Conservation (phyloP, 768 basidiomycete species). For the Amanita phalloides region DNA sequence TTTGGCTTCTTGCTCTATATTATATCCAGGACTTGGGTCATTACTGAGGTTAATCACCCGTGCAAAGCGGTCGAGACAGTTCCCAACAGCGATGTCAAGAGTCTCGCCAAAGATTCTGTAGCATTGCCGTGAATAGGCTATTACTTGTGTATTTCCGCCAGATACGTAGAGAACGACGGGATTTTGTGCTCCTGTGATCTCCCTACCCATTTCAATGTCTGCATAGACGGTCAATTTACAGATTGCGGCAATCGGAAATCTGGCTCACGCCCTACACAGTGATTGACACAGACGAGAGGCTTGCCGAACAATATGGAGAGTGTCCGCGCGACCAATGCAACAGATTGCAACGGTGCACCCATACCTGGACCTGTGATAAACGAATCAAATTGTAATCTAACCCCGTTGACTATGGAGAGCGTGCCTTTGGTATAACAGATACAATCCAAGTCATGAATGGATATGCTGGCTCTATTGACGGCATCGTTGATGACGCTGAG, state of each 20-base stretch:
- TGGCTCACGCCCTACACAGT: slow-evolving; percentile 90
- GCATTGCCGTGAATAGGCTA: slow-evolving; percentile 94
- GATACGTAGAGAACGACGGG: slow-evolving; percentile 98
- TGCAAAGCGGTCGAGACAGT: slow-evolving; percentile 96
- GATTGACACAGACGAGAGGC: slow-evolving; percentile 96
- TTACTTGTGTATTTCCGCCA: slow-evolving; percentile 98
- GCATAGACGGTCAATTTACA: neutral
- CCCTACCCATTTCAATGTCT: slow-evolving; percentile 99
- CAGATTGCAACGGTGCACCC: slow-evolving; percentile 94
- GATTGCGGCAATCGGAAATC: neutral
- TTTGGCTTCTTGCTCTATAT: slow-evolving; percentile 94
- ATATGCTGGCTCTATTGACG: slow-evolving; percentile 52
- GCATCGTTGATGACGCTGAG: slow-evolving; percentile 73
- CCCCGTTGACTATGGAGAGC: neutral
- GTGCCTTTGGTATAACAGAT: slow-evolving; percentile 93
- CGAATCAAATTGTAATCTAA: neutral
- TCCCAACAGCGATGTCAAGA: slow-evolving; percentile 98
- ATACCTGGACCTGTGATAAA: slow-evolving; percentile 81
- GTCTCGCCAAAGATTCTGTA: slow-evolving; percentile 99
- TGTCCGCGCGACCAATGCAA: slow-evolving; percentile 88
- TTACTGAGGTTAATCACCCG: slow-evolving; percentile 90
- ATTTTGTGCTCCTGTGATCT: slow-evolving; percentile 89
- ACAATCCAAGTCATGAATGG: slow-evolving; percentile 77
- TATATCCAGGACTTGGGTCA: slow-evolving; percentile 93
- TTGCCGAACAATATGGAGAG: slow-evolving; percentile 81